Percentiles rank a stretch among this genome's conserved stretches.
These are phyloP conservation scores for Cokeromyces recurvatus DNA, from an alignment of 371 early-diverging fungal species.

Conservation along the genomic window DNA sequence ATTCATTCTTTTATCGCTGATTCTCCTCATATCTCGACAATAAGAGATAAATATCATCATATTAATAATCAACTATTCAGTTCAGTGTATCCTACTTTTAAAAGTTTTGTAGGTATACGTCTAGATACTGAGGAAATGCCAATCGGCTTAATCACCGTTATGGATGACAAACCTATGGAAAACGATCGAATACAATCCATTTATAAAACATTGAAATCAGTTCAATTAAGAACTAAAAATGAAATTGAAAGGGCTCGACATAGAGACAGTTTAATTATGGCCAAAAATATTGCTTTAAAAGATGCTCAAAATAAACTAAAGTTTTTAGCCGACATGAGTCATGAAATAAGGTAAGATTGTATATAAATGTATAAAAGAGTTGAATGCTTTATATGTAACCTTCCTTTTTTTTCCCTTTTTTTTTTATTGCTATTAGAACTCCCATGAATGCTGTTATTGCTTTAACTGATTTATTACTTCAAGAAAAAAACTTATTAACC, in stretches of 20 bases:
- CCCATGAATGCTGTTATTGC: slow-evolving; percentile 66
- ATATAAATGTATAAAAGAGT: background rate
- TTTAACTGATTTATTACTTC: slow-evolving; percentile 50
- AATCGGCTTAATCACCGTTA: slow-evolving; percentile 13
- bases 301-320: slow-evolving; percentile 58
- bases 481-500: slow-evolving; percentile 44
- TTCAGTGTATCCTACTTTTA: slow-evolving; percentile 9
- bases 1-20: slow-evolving; percentile 2
- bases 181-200: slow-evolving; percentile 4
- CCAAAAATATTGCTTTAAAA: slow-evolving; percentile 48
- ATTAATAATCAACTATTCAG: slow-evolving; percentile 3
- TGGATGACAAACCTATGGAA: slow-evolving; percentile 16
- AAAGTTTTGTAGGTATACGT: slow-evolving; percentile 17
- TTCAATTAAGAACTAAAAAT: slow-evolving; percentile 31
- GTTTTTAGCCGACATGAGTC: slow-evolving; percentile 58
- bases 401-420: no score
- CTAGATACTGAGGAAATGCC: slow-evolving; percentile 9
- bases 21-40: slow-evolving; percentile 14
- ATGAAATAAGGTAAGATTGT: slow-evolving; percentile 37
- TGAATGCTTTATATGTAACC: background rate
- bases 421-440: slow-evolving; percentile 32
- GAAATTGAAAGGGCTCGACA: slow-evolving; percentile 44
- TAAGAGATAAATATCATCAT: slow-evolving; percentile 7
- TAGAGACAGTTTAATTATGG: slow-evolving; percentile 40
- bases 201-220: slow-evolving; percentile 22